phyloP scores from a whole-genome alignment of 306 rosid genomes.

The Pterocarpus santalinus region DNA sequence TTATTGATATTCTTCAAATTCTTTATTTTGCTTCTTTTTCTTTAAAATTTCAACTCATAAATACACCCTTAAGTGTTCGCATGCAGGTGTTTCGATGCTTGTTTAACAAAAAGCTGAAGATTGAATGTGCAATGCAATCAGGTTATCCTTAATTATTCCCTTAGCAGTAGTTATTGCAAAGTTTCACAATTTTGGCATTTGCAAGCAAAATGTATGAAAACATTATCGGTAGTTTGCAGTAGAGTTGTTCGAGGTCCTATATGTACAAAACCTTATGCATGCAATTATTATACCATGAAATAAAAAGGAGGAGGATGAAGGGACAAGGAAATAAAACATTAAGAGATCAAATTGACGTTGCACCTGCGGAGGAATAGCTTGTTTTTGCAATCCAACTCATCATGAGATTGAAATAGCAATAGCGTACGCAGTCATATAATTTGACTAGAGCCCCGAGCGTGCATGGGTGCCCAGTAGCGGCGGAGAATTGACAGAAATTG shows the following conservation, averaged over 20 bases:
- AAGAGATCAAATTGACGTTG: background rate
- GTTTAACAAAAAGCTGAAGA: background rate
- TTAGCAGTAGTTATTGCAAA: background rate
- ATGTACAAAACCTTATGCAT: background rate
- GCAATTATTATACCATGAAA: too few species aligned
- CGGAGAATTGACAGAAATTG: background rate
- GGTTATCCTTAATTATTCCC: too few species aligned
- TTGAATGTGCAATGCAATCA: background rate
- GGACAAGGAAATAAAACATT: background rate
- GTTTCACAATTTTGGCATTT: background rate
- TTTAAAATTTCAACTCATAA: too few species aligned
- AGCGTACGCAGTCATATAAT: background rate
- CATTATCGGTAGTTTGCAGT: background rate
- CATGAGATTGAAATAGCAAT: background rate
- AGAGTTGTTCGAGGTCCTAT: background rate
- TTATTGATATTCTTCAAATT: too few species aligned
- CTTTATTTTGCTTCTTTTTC: too few species aligned
- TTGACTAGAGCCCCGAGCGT: background rate
- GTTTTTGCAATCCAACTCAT: too few species aligned
- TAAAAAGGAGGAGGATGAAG: background rate
- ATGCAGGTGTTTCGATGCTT: background rate
- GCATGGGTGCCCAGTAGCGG: background rate
- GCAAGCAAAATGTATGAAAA: background rate
- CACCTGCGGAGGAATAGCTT: background rate
- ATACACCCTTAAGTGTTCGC: too few species aligned